Evolutionary conservation across 1,284 basidiomycete species (phyloP), one percentile per base, ranked within the genome.

Genomic region (Tilletia walkeri): DNA sequence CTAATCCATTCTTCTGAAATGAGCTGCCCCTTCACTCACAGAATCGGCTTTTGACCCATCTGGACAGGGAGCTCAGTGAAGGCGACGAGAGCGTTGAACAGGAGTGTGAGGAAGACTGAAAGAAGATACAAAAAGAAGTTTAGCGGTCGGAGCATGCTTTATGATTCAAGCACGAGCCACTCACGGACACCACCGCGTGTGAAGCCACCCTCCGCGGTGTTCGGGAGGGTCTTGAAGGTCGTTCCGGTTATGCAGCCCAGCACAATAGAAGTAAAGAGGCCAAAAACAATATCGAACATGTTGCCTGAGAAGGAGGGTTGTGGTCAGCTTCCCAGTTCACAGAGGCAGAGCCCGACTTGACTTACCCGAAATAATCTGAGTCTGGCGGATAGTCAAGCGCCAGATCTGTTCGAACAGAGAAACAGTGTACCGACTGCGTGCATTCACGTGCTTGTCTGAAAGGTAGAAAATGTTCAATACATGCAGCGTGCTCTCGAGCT

Each of bases 371-470:
- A 89, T 87, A 84, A 90, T 88, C 76, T 89, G 88, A 85, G 93
- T 91, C 84, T 93, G 90, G 48, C 94, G 88, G 68, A 88, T 86
- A 36, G 88, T 88, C 72, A 95, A 86, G 0, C 90, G 90, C 45
- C 79, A 68, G n/a, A 80, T 74, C 69, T 80, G 79, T 4, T 66
- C 34, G 18, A 50, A 49, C 66, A 69, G 93, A 1, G 91, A 89
- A 38, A 94, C 89, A 3, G 92, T 94, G 85, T 94, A 95, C 3
- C 73, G 90, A 92, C 85, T 91, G 91, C 84, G 89, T 90, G 36
- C 90, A 89, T 2, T 93, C 92, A 24, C 92, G 90, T 67, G 87
- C 88, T 84, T 92, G 90, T 30, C 24, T 30, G 24, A 30, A 30
- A 30, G 24, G 24, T 30, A 30, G 24, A 30, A 30, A 30, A 30